Evolutionary conservation across 2,329 filamentous ascomycete species (phyloP).

Genomic region (Colletotrichum godetiae): DNA sequence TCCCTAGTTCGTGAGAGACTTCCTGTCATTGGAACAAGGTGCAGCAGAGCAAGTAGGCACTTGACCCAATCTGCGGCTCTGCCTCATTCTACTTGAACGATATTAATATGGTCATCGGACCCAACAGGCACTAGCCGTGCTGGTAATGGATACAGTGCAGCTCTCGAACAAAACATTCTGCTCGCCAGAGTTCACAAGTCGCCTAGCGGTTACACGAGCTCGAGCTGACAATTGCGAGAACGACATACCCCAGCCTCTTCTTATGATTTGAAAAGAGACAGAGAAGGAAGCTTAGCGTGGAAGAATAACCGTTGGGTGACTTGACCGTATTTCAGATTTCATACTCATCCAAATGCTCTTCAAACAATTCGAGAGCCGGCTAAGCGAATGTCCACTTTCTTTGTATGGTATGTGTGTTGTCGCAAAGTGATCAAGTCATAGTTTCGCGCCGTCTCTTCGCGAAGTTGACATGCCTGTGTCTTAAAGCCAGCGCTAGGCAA

Average conservation of each 20-base stretch:
- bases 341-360: not conserved
- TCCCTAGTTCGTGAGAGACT: not conserved
- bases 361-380: not conserved
- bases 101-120: not conserved
- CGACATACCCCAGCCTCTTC: not conserved
- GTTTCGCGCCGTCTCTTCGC: not conserved
- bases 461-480: not conserved
- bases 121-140: not conserved
- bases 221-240: not conserved
- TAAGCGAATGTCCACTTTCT: not conserved
- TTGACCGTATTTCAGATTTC: not conserved
- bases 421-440: conserved; percentile 6
- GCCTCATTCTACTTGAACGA: not conserved
- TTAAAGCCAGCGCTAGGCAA: not conserved
- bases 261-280: not conserved
- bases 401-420: not conserved
- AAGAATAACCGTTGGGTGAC: not conserved
- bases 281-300: not conserved
- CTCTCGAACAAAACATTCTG: not conserved
- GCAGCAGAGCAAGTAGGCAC: not conserved
- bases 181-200: not conserved
- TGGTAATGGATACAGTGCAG: not conserved
- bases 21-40: not conserved
- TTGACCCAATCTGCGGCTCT: not conserved
- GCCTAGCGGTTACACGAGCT: not conserved